Evolutionary conservation across 1,139 yeast species (phyloP).

Genomic region (Komagataea norvegica): DNA sequence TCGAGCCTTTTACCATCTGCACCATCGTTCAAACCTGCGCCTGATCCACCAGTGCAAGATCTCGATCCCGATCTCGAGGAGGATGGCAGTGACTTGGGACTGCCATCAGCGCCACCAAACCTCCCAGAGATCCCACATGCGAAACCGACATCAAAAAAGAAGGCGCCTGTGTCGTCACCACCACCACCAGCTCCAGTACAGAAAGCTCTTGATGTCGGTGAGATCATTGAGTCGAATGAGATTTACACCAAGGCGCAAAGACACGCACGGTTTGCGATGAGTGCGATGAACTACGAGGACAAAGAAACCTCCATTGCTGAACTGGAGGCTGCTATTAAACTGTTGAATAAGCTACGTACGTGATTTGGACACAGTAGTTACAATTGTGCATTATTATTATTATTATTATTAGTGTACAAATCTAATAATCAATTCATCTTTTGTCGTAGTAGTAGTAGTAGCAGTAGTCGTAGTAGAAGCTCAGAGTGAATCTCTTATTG

Average conservation of each 20-base stretch:
- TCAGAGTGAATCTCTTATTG: slow-evolving; percentile 9
- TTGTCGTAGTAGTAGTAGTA: no score
- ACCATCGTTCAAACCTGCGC: slow-evolving; percentile 6
- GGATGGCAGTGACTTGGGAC: slow-evolving; percentile 2
- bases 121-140: slow-evolving; percentile 2
- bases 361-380: no score
- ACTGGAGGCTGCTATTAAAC: slow-evolving; percentile 54
- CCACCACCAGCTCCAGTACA: slow-evolving; percentile 14
- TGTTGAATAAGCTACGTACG: slow-evolving; percentile 29
- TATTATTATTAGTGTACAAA: no score
- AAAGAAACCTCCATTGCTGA: slow-evolving; percentile 76
- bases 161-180: no score
- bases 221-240: slow-evolving; percentile 55
- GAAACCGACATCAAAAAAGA: background rate
- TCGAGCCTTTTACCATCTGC: slow-evolving; percentile 5
- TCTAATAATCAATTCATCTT: no score
- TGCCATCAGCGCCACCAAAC: slow-evolving; percentile 9
- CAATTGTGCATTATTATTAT: no score
- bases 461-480: no score
- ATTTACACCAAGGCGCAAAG: slow-evolving; percentile 69
- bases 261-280: slow-evolving; percentile 85
- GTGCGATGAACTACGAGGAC: slow-evolving; percentile 93
- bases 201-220: slow-evolving; percentile 34
- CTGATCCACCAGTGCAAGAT: background rate
- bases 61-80: background rate